Percentiles rank a stretch among this genome's conserved stretches.
phyloP scores from a whole-genome alignment of 805 yeast genomes.

The Starmerella cellae region DNA sequence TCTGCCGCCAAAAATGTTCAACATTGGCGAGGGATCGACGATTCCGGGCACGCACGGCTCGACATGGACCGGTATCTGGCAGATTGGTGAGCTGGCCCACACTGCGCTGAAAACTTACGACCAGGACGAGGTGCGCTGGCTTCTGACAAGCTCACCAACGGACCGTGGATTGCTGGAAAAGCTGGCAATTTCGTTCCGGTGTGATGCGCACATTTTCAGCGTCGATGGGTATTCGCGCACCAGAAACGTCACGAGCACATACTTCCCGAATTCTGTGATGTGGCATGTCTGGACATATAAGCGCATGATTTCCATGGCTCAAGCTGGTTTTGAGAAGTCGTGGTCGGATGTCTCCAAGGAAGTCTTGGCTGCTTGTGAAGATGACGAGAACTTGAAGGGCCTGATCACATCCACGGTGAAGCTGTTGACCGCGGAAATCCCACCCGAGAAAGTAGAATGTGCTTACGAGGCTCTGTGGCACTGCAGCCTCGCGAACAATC shows the following conservation, averaged over 20 bases:
- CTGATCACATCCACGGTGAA: not conserved
- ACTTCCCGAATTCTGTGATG: not conserved
- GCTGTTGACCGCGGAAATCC: not conserved
- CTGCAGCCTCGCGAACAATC: not conserved
- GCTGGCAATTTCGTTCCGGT: slow-evolving; percentile 49
- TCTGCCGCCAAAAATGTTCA: slow-evolving; percentile 53
- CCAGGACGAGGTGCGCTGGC: slow-evolving; percentile 41
- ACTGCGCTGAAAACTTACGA: slow-evolving; percentile 32
- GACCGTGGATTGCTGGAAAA: slow-evolving; percentile 58
- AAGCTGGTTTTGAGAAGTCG: not conserved
- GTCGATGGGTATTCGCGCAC: not conserved
- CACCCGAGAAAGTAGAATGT: not conserved
- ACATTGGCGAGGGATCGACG: slow-evolving; percentile 40
- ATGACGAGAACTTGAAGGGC: not conserved
- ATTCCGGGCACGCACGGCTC: slow-evolving; percentile 55
- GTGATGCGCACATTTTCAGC: slow-evolving; percentile 31
- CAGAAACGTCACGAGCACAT: not conserved
- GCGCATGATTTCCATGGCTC: not conserved
- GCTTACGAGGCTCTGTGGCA: not conserved
- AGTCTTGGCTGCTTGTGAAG: not conserved
- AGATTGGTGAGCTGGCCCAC: slow-evolving; percentile 51
- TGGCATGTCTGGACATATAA: not conserved
- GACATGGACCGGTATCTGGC: slow-evolving; percentile 60
- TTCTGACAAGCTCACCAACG: slow-evolving; percentile 54
- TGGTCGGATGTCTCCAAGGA: not conserved